phyloP scores from a whole-genome alignment of 2,329 filamentous ascomycete genomes.

The Cordyceps tenuipes region DNA sequence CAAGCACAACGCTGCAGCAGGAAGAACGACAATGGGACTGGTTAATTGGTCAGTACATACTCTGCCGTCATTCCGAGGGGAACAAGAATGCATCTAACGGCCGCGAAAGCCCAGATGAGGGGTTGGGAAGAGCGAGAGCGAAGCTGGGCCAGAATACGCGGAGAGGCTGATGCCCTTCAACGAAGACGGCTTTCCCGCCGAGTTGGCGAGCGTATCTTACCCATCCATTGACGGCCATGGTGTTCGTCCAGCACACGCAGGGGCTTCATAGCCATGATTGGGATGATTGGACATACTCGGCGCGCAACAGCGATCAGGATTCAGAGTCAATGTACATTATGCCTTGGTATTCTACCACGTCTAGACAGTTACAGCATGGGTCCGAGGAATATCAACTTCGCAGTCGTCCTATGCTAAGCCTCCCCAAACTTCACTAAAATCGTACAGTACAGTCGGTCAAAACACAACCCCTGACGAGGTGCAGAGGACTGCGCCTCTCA shows the following conservation, averaged over 20 bases:
- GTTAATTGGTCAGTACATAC: constrained; percentile 42
- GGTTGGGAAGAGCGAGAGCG: constrained; percentile 43
- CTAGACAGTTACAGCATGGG: not conserved
- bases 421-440: not conserved
- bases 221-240: not conserved
- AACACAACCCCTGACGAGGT: not conserved
- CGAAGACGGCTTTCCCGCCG: constrained; percentile 12
- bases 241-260: not conserved
- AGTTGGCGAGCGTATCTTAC: constrained; percentile 7
- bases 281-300: not conserved
- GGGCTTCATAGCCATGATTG: not conserved
- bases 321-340: not conserved
- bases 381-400: not conserved
- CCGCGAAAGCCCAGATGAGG: constrained; percentile 39
- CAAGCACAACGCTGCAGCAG: constrained; percentile 44
- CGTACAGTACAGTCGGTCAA: not conserved
- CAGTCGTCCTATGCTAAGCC: not conserved
- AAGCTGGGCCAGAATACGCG: constrained; percentile 36
- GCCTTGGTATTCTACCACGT: not conserved
- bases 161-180: constrained; percentile 24
- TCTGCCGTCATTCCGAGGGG: not conserved
- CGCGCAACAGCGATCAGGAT: not conserved
- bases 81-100: constrained; percentile 12
- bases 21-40: constrained; percentile 55
- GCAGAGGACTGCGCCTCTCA: not conserved